These are phyloP conservation scores for Miscanthus sacchariflorus DNA, from an alignment of 202 grass and related monocot genomes.

Conservation along the genomic window DNA sequence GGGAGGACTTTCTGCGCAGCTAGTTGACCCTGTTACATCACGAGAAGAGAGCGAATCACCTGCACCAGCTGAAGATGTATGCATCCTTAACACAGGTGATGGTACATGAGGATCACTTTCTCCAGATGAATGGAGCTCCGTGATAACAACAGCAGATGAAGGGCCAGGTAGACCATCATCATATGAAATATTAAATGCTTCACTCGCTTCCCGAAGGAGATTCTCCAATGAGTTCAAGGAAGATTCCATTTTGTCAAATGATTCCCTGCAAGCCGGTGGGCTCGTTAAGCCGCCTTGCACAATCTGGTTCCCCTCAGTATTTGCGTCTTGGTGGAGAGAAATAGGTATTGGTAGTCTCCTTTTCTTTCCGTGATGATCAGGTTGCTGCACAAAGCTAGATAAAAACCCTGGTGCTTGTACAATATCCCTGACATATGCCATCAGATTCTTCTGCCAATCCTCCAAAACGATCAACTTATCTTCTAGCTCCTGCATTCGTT, in stretches of 20 bases:
- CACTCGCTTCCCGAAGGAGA: slow-evolving; percentile 75
- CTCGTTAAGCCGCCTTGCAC: slow-evolving; percentile 35
- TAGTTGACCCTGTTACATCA: slow-evolving; percentile 68
- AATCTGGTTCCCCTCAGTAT: slow-evolving; percentile 51
- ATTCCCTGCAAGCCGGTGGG: slow-evolving; percentile 61
- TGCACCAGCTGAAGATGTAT: slow-evolving; percentile 60
- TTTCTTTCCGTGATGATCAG: slow-evolving; percentile 75
- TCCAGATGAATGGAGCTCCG: slow-evolving; percentile 72
- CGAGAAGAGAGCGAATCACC: slow-evolving; percentile 62
- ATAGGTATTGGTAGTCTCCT: slow-evolving; percentile 58
- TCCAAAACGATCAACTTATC: slow-evolving; percentile 71
- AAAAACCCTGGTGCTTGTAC: slow-evolving; percentile 65
- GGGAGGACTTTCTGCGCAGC: slow-evolving; percentile 68
- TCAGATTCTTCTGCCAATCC: slow-evolving; percentile 60
- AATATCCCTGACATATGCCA: slow-evolving; percentile 66
- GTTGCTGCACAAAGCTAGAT: slow-evolving; percentile 57
- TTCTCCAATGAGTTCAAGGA: slow-evolving; percentile 90
- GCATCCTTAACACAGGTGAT: slow-evolving; percentile 44
- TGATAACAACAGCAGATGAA: slow-evolving; percentile 64
- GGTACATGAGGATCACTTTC: slow-evolving; percentile 54
- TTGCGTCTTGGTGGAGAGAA: slow-evolving; percentile 58
- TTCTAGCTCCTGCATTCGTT: slow-evolving; percentile 81
- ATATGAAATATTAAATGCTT: slow-evolving; percentile 68
- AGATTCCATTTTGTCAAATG: slow-evolving; percentile 91
- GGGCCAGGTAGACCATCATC: slow-evolving; percentile 60